These are phyloP conservation scores for Populus tomentosa DNA, from an alignment of 441 rosid species.

Conservation along the genomic window DNA sequence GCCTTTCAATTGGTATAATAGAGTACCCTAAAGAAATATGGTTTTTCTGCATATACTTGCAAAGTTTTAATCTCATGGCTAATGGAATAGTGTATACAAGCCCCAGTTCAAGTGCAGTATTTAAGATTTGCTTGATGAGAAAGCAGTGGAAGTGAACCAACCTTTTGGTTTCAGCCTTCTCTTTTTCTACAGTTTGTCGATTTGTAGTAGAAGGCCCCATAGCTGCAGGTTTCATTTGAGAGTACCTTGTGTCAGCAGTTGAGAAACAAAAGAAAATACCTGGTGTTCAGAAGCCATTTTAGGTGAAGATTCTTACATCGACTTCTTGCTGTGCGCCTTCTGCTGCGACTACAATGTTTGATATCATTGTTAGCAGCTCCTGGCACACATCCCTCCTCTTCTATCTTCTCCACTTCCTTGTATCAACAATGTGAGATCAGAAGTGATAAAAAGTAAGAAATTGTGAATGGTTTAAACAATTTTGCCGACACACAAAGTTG, in stretches of 20 bases:
- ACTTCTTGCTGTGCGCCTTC: constrained; percentile 43
- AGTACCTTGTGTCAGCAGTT: background rate
- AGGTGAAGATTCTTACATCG: constrained; percentile 36
- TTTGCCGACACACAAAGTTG: background rate
- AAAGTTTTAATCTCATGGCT: background rate
- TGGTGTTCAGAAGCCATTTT: background rate
- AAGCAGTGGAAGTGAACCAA: constrained; percentile 9
- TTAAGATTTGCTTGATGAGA: background rate
- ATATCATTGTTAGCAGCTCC: constrained; percentile 14
- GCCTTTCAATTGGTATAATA: too few species aligned
- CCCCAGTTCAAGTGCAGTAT: background rate
- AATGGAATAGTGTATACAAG: background rate
- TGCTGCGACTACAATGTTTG: constrained; percentile 29
- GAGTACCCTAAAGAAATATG: too few species aligned
- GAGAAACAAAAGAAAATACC: background rate
- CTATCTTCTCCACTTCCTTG: constrained; percentile 24
- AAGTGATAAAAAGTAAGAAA: background rate
- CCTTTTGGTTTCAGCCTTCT: constrained; percentile 54
- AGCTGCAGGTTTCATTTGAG: constrained; percentile 34
- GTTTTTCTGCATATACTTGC: background rate
- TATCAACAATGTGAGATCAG: constrained; percentile 1
- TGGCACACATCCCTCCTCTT: constrained; percentile 4
- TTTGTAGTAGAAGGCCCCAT: constrained; percentile 40
- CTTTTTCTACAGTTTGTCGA: constrained; percentile 33
- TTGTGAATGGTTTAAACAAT: background rate